Base-by-base conservation (phyloP, 768 basidiomycete species). In the Leucocoprinus birnbaumii region DNA sequence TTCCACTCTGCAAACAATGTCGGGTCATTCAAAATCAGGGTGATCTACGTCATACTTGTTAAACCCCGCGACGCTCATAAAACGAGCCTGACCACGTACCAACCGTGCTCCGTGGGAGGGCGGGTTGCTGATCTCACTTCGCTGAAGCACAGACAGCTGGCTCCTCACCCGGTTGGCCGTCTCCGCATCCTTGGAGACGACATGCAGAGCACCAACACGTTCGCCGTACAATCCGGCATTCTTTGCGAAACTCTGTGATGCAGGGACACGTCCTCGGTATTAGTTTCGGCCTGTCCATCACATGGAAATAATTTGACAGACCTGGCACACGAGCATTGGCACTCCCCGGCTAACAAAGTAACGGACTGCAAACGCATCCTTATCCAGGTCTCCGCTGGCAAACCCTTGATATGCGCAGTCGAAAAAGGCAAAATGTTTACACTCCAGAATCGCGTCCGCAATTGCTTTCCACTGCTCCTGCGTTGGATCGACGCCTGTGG, bases 321-420 rank as follows among this genome's bases (percentile, higher is more conserved):
- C 90, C 86, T 93, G 91, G 76, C 95, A 98, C 42, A 98, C 79
- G 48, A 91, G 82, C 75, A 92, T 71, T 49, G 89, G 84, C 57
- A 94, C 85, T 52, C 76, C 81, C 55, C 79, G 78, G 62, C 84
- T 74, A 45, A 86, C 87, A 73, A 99, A 98, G 73, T 90, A 80
- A 61, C 93, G 77, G 61, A 98, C 90, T 13, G 95, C 92, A 80
- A 86, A 89, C 5, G 94, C 94, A 66, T 99, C 97, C 62, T 84
- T 82, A 67, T 95, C 87, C 64, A 97, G 76, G 68, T 93, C 85
- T 1, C 95, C 95, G 62, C 90, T 93, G 16, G 94, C 95, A 69
- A 98, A 98, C 16, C 95, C 95, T 72, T 97, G 95, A 73, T 98
- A 98, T 2, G 95, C 95, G 67, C 88, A 89, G 73, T 98, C 95